Conservation (phyloP, 2,329 filamentous ascomycete species). For the Purpureocillium takamizusanense region DNA sequence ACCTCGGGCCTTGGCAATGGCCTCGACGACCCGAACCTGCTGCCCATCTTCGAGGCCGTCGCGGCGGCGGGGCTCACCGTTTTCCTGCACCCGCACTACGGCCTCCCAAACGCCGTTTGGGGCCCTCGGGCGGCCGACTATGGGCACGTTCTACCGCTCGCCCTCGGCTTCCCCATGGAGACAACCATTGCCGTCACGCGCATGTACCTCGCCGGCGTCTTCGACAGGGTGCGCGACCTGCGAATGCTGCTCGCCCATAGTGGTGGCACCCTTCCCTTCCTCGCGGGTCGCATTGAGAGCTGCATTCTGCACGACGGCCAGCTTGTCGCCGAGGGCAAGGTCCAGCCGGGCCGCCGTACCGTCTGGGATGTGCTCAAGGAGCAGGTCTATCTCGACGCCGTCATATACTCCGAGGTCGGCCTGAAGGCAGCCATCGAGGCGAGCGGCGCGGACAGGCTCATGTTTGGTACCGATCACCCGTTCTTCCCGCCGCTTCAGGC, state of each 20-base stretch:
- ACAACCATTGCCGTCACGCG: slow-evolving; percentile 83
- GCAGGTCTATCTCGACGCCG: slow-evolving; percentile 83
- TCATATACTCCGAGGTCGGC: slow-evolving; percentile 70
- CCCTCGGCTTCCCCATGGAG: slow-evolving; percentile 83
- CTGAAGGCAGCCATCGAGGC: slow-evolving; percentile 62
- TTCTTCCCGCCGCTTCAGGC: slow-evolving; percentile 70
- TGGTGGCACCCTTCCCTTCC: slow-evolving; percentile 79
- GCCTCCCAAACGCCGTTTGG: slow-evolving; percentile 71
- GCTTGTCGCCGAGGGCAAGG: slow-evolving; percentile 54
- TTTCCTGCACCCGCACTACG: slow-evolving; percentile 90
- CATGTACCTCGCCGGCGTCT: slow-evolving; percentile 82
- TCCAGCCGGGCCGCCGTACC: slow-evolving; percentile 35
- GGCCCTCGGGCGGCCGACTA: slow-evolving; percentile 65
- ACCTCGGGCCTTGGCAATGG: slow-evolving; percentile 74
- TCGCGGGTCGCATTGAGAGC: slow-evolving; percentile 81
- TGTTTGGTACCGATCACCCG: slow-evolving; percentile 78
- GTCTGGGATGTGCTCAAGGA: slow-evolving; percentile 50
- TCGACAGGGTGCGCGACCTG: slow-evolving; percentile 62
- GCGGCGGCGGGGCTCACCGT: slow-evolving; percentile 56
- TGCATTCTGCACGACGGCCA: slow-evolving; percentile 78
- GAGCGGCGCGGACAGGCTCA: slow-evolving; percentile 57
- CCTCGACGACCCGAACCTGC: slow-evolving; percentile 65
- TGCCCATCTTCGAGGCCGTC: slow-evolving; percentile 64
- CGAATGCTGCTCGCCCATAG: slow-evolving; percentile 78
- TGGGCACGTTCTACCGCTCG: slow-evolving; percentile 79